Conservation (phyloP, 495 filamentous ascomycete species). For the Penicillium canariense region DNA sequence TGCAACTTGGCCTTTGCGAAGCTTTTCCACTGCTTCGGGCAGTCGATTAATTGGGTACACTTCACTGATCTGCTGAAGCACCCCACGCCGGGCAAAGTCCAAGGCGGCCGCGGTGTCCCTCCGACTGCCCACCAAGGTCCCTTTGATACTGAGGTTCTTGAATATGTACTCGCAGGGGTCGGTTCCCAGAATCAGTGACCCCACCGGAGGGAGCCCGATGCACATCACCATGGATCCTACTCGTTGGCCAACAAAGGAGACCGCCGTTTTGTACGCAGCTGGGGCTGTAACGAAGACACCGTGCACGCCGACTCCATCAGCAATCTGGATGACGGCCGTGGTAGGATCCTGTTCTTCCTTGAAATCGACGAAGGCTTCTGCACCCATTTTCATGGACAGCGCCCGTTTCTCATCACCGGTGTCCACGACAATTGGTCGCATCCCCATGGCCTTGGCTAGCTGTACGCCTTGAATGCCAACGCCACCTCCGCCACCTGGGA, state of each 20-base stretch:
- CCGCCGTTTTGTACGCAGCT: constrained; percentile 41
- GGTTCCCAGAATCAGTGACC: constrained; percentile 32
- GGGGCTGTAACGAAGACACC: constrained; percentile 52
- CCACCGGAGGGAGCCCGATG: constrained; percentile 35
- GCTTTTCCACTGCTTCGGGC: constrained; percentile 38
- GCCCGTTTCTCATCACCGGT: constrained; percentile 40
- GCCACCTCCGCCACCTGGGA: constrained; percentile 53
- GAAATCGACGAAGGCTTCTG: constrained; percentile 53
- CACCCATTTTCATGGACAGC: constrained; percentile 45
- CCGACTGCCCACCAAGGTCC: constrained; percentile 48
- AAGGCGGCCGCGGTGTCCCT: constrained; percentile 43
- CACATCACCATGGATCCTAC: constrained; percentile 48
- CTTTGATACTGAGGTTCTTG: constrained; percentile 45
- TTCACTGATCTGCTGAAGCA: constrained; percentile 41
- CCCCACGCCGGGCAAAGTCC: constrained; percentile 47
- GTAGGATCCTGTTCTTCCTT: constrained; percentile 33
- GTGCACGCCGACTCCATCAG: constrained; percentile 48
- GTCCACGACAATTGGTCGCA: constrained; percentile 53
- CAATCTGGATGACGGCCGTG: constrained; percentile 37
- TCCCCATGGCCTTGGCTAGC: constrained; percentile 55
- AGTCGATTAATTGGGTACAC: constrained; percentile 40
- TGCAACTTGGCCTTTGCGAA: constrained; percentile 43
- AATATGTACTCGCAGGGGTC: constrained; percentile 44
- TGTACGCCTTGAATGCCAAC: constrained; percentile 63
- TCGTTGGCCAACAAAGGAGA: constrained; percentile 39